Base-by-base conservation (phyloP, 176 grass and related monocot genomes). In the Thinopyrum elongatum region DNA sequence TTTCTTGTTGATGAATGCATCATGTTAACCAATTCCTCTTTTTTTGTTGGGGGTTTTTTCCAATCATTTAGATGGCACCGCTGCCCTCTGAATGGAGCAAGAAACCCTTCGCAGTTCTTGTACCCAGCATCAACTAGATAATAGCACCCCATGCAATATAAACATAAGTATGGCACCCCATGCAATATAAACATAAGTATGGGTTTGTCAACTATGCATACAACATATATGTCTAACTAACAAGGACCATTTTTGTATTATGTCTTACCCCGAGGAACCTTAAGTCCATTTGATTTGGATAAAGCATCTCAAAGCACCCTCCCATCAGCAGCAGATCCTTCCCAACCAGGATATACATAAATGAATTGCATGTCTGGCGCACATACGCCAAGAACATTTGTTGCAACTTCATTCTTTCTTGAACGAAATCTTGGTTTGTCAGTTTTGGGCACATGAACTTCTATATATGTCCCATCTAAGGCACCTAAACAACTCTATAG, bases 71-170 rank as follows among this genome's bases (percentile, higher is more conserved):
- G 74, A 29, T 76, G 74, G 36, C 55, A 76, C 1, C 27, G 34
- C 2, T 70, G 33, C 4, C 67, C 34, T 70, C 67, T 41, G 22
- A 39, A 70, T 22, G 19, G 67, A 55, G 74, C 46, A 31, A 76
- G 74, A 29, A 76, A 76, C 31, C 74, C 74, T 29, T 76, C 74
- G 10, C 27, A 55, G 28, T 76, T 76, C 26, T 76, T 76, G 46
- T 17, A 75, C 6, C 72, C 42, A 38, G 42, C 42, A 51, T 51
- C 72, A 26, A 75, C 42, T 29, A 75, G 72, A 10, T 76, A 76
- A 55, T 76, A 76, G 14, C 27, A 76, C 17, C 74, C 46, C 49
- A 75, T 21, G 10, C 8, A 25, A 16, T 9, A 74, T 1, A 14
- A 39, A 27, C 1, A 73, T 25, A 44, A 14, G n/a, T 26, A 23